Evolutionary conservation across 441 rosid genomes (phyloP), one percentile per base, ranked within the genome.

Genomic region (Pelargonium myrrhifolium): DNA sequence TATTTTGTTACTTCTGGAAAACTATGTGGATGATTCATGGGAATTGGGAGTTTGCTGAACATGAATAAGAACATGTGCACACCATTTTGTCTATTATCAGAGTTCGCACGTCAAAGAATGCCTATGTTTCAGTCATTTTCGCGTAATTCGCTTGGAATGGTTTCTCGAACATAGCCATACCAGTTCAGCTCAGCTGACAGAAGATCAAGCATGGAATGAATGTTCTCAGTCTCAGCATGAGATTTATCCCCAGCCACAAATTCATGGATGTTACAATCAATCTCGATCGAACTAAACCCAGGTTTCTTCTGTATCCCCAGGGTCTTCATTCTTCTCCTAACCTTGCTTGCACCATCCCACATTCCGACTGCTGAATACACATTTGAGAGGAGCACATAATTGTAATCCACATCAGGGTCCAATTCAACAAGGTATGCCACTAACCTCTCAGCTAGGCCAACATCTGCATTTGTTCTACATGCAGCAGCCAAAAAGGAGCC

Each of bases 331-430:
- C 15, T 75, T 70, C 87, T 80, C 77, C 96, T 81, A 45, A 85
- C 79, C 78, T 80, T 82, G 71, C 87, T 80, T 0, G 89, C 86
- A 61, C 86, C 88, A 66, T 87, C 89, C 94, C 97, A 92, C 68
- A 73, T 80, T 56, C 92, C 86, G 64, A 65, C 81, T 35, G 87
- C 89, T 0, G 94, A 92, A 72, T 92, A 87, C 77, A 86, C 77
- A 65, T 89, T 92, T 0, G 91, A 71, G 1, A 87, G 86, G 49
- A 87, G 80, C 71, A 89, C 94, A 56, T 81, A 86, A 72, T 84
- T 87, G 21, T 90, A 87, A 71, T 89, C 92, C 42, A 73, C 66
- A 51, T 65, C 73, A 28, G 83, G 82, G 62, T 83, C 85, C 68
- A 85, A 70, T 21, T 80, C 78, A 10, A 77, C 74, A 6, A 83